Conservation (phyloP, 139 green algal species). For the Closterium sp. region DNA sequence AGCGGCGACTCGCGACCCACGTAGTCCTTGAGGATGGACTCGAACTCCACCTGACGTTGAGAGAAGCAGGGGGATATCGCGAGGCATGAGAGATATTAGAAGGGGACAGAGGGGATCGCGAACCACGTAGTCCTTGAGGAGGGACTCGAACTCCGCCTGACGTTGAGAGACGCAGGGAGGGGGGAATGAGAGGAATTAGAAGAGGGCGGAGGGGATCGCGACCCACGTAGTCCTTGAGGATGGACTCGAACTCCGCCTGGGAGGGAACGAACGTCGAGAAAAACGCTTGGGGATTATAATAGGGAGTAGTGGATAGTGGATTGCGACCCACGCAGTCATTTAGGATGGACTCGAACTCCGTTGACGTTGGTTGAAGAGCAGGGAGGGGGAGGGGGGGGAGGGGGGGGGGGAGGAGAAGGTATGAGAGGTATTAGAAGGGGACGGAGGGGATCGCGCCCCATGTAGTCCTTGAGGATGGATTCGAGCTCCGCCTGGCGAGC, state of each 20-base stretch:
- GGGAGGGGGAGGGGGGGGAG: background rate
- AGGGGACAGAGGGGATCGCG: constrained; percentile 85
- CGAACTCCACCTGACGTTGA: constrained; percentile 72
- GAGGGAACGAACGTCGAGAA: background rate
- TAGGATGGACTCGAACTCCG: constrained; percentile 78
- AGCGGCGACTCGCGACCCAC: constrained; percentile 88
- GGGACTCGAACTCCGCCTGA: constrained; percentile 79
- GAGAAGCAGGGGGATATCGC: constrained; percentile 52
- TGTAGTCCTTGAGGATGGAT: constrained; percentile 89
- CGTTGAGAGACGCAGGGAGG: too few species aligned
- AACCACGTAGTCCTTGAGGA: constrained; percentile 95
- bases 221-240: constrained; percentile 97
- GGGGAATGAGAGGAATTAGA: too few species aligned
- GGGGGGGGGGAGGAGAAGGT: background rate
- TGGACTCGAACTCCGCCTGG: constrained; percentile 80
- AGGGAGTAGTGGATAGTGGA: too few species aligned
- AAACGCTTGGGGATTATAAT: too few species aligned
- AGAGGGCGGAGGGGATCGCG: too few species aligned
- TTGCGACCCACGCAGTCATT: constrained; percentile 94
- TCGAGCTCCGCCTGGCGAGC: constrained; percentile 77
- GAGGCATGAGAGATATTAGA: background rate
- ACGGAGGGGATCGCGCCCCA: constrained; percentile 84
- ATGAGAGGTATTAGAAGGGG: constrained; percentile 60
- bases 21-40: constrained; percentile 88
- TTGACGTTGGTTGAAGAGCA: constrained; percentile 25